These are phyloP conservation scores for Xylariaceae sp. DNA, from an alignment of 2,329 filamentous ascomycete species.

Conservation along the genomic window DNA sequence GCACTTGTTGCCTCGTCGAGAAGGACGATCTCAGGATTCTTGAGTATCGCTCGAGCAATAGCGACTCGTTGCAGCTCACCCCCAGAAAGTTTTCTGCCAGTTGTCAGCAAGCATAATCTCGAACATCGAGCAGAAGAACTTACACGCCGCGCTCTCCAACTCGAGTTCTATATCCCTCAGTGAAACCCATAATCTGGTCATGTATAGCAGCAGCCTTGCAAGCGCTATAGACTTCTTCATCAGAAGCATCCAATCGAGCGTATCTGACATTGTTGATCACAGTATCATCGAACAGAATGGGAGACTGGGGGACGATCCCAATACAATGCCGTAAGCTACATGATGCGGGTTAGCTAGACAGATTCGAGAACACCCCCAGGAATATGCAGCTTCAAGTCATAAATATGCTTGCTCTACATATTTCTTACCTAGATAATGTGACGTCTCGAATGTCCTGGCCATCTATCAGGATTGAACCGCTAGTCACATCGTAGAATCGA, in stretches of 20 bases:
- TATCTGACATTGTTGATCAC: constrained; percentile 64
- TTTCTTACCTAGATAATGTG: constrained; percentile 45
- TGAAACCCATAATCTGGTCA: constrained; percentile 59
- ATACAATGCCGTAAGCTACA: constrained; percentile 49
- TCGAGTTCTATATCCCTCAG: constrained; percentile 59
- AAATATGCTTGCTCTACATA: not conserved
- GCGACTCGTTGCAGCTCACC: constrained; percentile 72
- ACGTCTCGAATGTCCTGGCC: constrained; percentile 53
- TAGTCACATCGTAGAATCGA: constrained; percentile 57
- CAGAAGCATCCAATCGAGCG: constrained; percentile 54
- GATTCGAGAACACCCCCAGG: not conserved
- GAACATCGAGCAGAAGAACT: constrained; percentile 20
- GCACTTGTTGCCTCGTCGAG: constrained; percentile 82
- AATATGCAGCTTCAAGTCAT: not conserved
- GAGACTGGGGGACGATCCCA: constrained; percentile 54
- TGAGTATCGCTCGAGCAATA: constrained; percentile 75
- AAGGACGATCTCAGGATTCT: constrained; percentile 76
- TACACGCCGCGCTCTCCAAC: constrained; percentile 61
- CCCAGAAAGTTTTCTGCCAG: constrained; percentile 64
- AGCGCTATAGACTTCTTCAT: constrained; percentile 58
- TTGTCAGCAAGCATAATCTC: constrained; percentile 23
- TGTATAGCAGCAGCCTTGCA: constrained; percentile 62
- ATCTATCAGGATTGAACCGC: constrained; percentile 54
- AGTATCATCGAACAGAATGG: constrained; percentile 59
- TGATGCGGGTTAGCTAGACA: constrained; percentile 9